Evolutionary conservation across 2,329 filamentous ascomycete species (phyloP).

Genomic region (Alternaria angustiovoidea): DNA sequence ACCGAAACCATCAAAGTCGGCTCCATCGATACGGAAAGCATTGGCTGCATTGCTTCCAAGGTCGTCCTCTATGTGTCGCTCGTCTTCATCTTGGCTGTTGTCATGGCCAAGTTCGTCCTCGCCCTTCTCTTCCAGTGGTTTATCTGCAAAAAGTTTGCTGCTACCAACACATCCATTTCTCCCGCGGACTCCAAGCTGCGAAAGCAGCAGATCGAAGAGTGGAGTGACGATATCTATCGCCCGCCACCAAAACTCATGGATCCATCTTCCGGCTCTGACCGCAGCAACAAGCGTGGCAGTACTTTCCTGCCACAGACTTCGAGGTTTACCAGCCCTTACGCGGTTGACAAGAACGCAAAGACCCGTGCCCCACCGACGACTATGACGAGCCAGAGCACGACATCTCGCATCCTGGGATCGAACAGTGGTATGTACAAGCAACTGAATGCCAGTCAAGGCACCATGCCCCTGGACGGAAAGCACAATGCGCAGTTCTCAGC

Average conservation of each 20-base stretch:
- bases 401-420: conserved; percentile 74
- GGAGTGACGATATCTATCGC: conserved; percentile 96
- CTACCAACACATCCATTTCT: conserved; percentile 81
- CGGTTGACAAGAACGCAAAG: conserved; percentile 68
- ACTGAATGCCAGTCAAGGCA: conserved; percentile 65
- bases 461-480: conserved; percentile 57
- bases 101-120: conserved; percentile 84
- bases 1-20: conserved; percentile 96
- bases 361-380: conserved; percentile 75
- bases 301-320: conserved; percentile 91
- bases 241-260: conserved; percentile 85
- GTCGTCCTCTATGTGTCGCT: conserved; percentile 95
- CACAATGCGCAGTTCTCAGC: conserved; percentile 24
- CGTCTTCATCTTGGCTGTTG: conserved; percentile 89
- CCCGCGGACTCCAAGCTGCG: conserved; percentile 80
- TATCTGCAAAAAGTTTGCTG: conserved; percentile 83
- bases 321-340: conserved; percentile 90
- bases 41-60: conserved; percentile 96
- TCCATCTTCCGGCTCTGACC: conserved; percentile 69
- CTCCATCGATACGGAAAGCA: conserved; percentile 91
- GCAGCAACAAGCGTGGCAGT: conserved; percentile 80
- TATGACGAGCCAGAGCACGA: conserved; percentile 89
- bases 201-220: conserved; percentile 94
- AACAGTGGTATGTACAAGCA: conserved; percentile 72
- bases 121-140: conserved; percentile 97